Evolutionary conservation across 2,329 filamentous ascomycete genomes (phyloP).

Genomic region (Exophiala alcalophila): DNA sequence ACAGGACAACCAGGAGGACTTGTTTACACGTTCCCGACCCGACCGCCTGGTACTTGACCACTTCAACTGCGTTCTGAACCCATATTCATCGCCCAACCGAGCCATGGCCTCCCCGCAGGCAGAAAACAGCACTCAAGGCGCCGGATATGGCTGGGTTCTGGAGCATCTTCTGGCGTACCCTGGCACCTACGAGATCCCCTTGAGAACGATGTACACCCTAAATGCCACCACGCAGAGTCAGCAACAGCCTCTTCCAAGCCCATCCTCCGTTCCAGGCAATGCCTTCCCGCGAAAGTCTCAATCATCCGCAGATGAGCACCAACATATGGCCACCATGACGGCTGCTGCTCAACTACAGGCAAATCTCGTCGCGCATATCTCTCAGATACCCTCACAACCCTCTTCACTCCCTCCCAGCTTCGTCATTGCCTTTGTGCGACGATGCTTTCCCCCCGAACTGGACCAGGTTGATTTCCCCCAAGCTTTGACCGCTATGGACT

Average conservation of each 20-base stretch:
- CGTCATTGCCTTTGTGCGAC: constrained; percentile 59
- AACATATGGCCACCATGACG: constrained; percentile 29
- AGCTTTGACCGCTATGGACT: constrained; percentile 63
- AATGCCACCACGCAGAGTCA: constrained; percentile 56
- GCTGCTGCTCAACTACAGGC: constrained; percentile 44
- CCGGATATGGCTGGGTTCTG: constrained; percentile 52
- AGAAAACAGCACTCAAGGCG: constrained; percentile 35
- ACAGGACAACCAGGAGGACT: no score
- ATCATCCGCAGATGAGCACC: constrained; percentile 26
- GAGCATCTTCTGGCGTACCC: constrained; percentile 62
- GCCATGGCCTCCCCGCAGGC: constrained; percentile 12
- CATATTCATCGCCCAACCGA: not conserved
- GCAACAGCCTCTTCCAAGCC: constrained; percentile 34
- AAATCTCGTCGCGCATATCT: constrained; percentile 51
- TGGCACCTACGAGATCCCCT: constrained; percentile 62
- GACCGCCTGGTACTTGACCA: no score
- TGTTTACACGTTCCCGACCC: no score
- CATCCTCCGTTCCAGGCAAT: constrained; percentile 37
- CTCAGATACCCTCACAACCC: constrained; percentile 58
- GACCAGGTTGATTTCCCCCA: constrained; percentile 63
- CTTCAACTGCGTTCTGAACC: no score
- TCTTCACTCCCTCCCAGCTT: constrained; percentile 61
- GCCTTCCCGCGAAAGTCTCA: constrained; percentile 26
- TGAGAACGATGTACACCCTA: constrained; percentile 66
- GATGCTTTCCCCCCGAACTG: constrained; percentile 57